Conservation (phyloP, 805 yeast species). For the Zygoascus flipseniorum region DNA sequence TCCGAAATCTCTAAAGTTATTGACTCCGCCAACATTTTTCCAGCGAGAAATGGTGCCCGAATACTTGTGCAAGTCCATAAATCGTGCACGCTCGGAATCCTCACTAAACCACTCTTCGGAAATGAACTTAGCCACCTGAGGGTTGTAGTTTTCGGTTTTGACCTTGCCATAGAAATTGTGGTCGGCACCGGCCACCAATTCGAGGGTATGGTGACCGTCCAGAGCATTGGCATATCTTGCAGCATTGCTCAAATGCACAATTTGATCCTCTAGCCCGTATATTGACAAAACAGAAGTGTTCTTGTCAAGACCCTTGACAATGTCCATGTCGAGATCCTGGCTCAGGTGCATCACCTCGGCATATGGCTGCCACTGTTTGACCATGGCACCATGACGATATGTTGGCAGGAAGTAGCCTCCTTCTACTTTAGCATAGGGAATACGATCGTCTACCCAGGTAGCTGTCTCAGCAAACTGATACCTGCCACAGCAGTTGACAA, state of each 20-base stretch:
- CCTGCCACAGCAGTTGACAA: constrained; percentile 70
- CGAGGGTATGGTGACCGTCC: constrained; percentile 48
- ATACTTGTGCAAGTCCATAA: constrained; percentile 30
- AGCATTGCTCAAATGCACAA: constrained; percentile 59
- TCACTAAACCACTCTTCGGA: constrained; percentile 35
- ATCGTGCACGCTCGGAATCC: constrained; percentile 45
- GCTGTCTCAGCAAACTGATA: constrained; percentile 25
- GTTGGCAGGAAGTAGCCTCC: constrained; percentile 29
- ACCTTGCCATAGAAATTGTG: constrained; percentile 57
- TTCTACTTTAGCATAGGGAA: neutral
- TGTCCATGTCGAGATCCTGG: constrained; percentile 3
- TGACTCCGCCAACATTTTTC: constrained; percentile 56
- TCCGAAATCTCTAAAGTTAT: constrained; percentile 73
- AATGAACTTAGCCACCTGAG: constrained; percentile 42
- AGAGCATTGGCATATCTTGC: constrained; percentile 50
- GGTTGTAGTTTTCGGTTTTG: constrained; percentile 47
- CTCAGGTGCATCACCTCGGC: constrained; percentile 5
- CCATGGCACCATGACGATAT: constrained; percentile 16
- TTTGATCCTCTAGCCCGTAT: constrained; percentile 60
- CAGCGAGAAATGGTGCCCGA: constrained; percentile 45
- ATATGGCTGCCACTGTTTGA: constrained; percentile 7
- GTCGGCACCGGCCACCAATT: constrained; percentile 59
- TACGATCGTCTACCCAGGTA: constrained; percentile 12
- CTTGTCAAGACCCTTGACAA: constrained; percentile 7
- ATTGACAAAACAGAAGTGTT: constrained; percentile 52